Conservation (phyloP, 352 stramenopile genomes). For the Phytophthora palmivora region DNA sequence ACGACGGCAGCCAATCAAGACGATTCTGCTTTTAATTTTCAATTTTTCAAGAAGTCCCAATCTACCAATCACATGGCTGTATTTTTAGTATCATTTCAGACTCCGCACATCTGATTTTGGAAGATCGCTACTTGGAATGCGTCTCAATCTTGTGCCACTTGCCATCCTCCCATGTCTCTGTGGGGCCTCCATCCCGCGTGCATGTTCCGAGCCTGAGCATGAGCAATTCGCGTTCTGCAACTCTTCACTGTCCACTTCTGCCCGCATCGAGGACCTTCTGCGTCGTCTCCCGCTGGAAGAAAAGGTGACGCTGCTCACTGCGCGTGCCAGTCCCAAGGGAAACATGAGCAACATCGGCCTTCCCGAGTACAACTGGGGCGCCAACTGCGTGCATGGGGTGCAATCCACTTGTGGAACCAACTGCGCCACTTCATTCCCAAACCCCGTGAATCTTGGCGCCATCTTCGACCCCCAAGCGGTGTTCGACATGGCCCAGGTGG, state of each 20-base stretch:
- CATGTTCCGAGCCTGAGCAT: conserved; percentile 44
- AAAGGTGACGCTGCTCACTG: conserved; percentile 75
- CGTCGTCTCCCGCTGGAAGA: conserved; percentile 68
- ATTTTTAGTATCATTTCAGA: too few relatives aligned
- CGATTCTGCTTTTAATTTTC: too few relatives aligned
- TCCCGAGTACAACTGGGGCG: conserved; percentile 94
- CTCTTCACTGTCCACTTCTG: conserved; percentile 53
- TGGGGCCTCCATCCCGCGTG: conserved; percentile 56
- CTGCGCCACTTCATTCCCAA: conserved; percentile 92
- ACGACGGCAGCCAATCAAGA: too few relatives aligned
- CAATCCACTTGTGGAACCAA: conserved; percentile 81
- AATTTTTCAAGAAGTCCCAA: too few relatives aligned
- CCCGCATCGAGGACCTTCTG: conserved; percentile 85
- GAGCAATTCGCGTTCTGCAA: conserved; percentile 84
- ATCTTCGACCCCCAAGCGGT: conserved; percentile 89
- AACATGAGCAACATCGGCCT: conserved; percentile 85
- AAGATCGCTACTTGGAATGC: conserved; percentile 3
- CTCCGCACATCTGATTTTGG: too few relatives aligned
- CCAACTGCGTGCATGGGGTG: conserved; percentile 94
- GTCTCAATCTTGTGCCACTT: conserved; percentile 4
- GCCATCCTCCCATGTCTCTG: not conserved
- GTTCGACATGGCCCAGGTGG: conserved; percentile 86
- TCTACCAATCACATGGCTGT: too few relatives aligned
- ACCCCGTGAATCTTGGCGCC: conserved; percentile 87
- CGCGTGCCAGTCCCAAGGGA: conserved; percentile 67